phyloP scores from a whole-genome alignment of 768 basidiomycete genomes.

The Ramaria sp. region DNA sequence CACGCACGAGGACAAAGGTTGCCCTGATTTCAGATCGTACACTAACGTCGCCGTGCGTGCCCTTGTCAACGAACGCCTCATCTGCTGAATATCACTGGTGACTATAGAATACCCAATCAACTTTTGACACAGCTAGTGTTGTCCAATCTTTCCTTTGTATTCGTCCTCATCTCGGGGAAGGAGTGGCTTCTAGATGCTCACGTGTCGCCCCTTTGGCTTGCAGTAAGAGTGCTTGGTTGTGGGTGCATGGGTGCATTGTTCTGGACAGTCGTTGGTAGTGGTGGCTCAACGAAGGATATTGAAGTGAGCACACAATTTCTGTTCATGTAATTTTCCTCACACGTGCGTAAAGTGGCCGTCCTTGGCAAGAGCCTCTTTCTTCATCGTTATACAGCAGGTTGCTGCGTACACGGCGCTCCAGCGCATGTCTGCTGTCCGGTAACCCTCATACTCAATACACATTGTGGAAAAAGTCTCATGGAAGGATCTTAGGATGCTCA shows the following conservation, averaged over 20 bases:
- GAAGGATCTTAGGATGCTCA: constrained; percentile 41
- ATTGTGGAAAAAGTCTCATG: background rate
- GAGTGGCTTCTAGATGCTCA: constrained; percentile 56
- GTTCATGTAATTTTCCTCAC: constrained; percentile 8
- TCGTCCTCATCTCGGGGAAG: constrained; percentile 52
- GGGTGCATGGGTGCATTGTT: constrained; percentile 55
- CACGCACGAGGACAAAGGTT: constrained; percentile 26
- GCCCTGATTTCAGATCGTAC: constrained; percentile 17
- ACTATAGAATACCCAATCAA: constrained; percentile 41
- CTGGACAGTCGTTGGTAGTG: constrained; percentile 46
- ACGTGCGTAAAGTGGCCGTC: constrained; percentile 48
- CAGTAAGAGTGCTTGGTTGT: constrained; percentile 61
- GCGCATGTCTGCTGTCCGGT: constrained; percentile 59
- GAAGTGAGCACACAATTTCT: constrained; percentile 36
- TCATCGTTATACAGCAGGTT: constrained; percentile 58
- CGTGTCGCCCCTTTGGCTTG: constrained; percentile 65
- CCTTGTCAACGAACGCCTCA: too few species aligned
- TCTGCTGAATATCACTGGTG: constrained; percentile 12
- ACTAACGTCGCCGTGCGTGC: constrained; percentile 16
- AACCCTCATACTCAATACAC: constrained; percentile 15
- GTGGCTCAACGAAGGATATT: constrained; percentile 41
- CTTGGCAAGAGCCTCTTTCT: constrained; percentile 52
- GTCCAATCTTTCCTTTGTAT: constrained; percentile 53
- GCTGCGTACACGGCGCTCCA: constrained; percentile 59
- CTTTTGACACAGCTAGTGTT: constrained; percentile 45